Evolutionary conservation across 371 early-diverging fungal genomes (phyloP).

Genomic region (Circinella umbellata): DNA sequence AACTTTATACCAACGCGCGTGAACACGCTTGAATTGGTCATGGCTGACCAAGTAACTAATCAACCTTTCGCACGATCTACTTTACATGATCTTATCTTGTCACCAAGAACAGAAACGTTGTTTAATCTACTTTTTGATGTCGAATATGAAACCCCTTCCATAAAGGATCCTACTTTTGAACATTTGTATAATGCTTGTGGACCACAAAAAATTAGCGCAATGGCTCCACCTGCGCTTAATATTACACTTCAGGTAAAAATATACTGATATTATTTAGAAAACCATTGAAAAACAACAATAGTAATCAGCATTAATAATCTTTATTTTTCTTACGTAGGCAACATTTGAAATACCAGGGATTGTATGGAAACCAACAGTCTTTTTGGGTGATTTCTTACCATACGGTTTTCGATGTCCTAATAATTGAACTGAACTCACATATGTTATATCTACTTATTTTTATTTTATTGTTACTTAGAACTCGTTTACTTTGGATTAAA

Average conservation of each 20-base stretch:
- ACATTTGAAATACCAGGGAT: slow-evolving; percentile 40
- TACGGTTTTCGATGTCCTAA: slow-evolving; percentile 38
- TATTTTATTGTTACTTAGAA: not conserved
- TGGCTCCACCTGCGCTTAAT: slow-evolving; percentile 27
- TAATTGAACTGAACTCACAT: slow-evolving; percentile 1
- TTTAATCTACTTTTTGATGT: slow-evolving; percentile 21
- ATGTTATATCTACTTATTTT: not conserved
- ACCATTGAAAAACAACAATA: too few species aligned
- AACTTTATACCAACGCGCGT: slow-evolving; percentile 38
- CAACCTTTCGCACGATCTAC: slow-evolving; percentile 20
- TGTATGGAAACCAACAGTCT: slow-evolving; percentile 37
- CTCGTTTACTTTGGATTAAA: not conserved
- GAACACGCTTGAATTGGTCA: slow-evolving; percentile 18
- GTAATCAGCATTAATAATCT: too few species aligned
- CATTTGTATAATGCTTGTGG: slow-evolving; percentile 36
- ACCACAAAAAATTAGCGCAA: slow-evolving; percentile 23
- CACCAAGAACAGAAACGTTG: slow-evolving; percentile 11
- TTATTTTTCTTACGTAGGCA: slow-evolving; percentile 21
- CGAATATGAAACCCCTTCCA: slow-evolving; percentile 19
- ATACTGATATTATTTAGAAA: too few species aligned
- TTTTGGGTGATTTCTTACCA: slow-evolving; percentile 25
- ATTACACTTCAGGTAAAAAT: slow-evolving; percentile 30
- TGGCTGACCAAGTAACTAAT: slow-evolving; percentile 22
- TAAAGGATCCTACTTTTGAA: slow-evolving; percentile 29
- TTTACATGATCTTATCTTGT: slow-evolving; percentile 1